Evolutionary conservation across 495 filamentous ascomycete species (phyloP), one percentile per base, ranked within the genome.

Genomic region (Aspergillus baeticus): DNA sequence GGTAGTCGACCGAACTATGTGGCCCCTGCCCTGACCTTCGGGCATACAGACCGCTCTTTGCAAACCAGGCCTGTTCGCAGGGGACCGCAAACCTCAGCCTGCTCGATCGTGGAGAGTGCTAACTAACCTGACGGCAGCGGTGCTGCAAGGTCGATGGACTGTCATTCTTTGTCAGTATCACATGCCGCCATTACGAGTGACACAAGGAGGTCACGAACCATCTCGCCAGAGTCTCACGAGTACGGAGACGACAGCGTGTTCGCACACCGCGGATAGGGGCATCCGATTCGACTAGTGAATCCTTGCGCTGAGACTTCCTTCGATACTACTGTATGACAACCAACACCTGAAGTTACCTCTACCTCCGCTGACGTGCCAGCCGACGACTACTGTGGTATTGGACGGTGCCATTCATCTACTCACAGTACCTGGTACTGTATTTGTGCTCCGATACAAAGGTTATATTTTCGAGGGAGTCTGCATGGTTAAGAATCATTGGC

Each of bases 251-350:
- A 23, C 10, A 21, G 18, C 11, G 18, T 17, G 23, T 18, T 15
- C 31, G 22, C 15, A 13, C 20, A 15, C 33, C 18, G 37, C 47
- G 11, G 11, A 4, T 8, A 38, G 10, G 23, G 34, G 17, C 33
- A 23, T 38, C 34, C 6, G n/a, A 13, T 10, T 1, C 14, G n/a
- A 18, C n/a, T 39, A 29, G 5, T 10, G 26, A 18, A 26, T 23
- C 35, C 13, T 41, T 14, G 6, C 23, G 21, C 14, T 26, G 11
- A 39, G 26, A 35, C 48, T 14, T 6, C 35, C 22, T 5, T 51
- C 22, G 23, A 53, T 53, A 37, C 50, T 53, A 53, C 50, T 46
- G 51, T 54, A 29, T 36, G 29, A 54, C 41, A 20, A 13, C 17
- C 45, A 21, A n/a, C 14, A 45, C 22, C 13, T 20, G 31, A 18